A percentile compares a stretch with the other conserved stretches of the same genome.
phyloP scores from a whole-genome alignment of 2,329 filamentous ascomycete genomes.

The Phialophora verrucosa region DNA sequence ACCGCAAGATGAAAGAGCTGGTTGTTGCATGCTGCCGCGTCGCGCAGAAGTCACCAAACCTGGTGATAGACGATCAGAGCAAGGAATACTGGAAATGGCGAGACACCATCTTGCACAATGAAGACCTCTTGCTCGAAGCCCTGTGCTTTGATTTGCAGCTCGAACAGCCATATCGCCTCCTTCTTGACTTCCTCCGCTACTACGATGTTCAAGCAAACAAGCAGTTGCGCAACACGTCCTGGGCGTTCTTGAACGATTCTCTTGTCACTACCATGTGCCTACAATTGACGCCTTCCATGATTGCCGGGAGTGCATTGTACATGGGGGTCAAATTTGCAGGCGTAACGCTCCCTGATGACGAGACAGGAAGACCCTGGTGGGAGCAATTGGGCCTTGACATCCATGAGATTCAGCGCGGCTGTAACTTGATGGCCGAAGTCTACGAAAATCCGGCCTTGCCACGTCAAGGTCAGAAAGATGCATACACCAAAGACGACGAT shows the following conservation, averaged over 20 bases:
- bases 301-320: constrained; percentile 85
- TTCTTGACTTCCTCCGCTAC: constrained; percentile 79
- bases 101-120: constrained; percentile 88
- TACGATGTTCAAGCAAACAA: constrained; percentile 80
- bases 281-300: constrained; percentile 76
- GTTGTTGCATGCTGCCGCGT: constrained; percentile 93
- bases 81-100: constrained; percentile 99
- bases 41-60: constrained; percentile 88
- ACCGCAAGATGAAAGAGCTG: constrained; percentile 91
- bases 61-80: constrained; percentile 92
- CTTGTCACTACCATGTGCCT: constrained; percentile 84
- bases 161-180: constrained; percentile 82
- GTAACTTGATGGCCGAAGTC: constrained; percentile 72
- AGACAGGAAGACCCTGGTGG: constrained; percentile 85
- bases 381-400: constrained; percentile 74
- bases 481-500: constrained; percentile 49
- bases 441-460: constrained; percentile 54
- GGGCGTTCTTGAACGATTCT: constrained; percentile 93
- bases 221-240: constrained; percentile 79
- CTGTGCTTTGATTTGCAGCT: constrained; percentile 94
- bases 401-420: constrained; percentile 71
- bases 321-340: constrained; percentile 78
- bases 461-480: constrained; percentile 49
- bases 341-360: constrained; percentile 74
- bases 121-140: constrained; percentile 88